phyloP scores from a whole-genome alignment of 108 stramenopile species.

The Cylindrotheca fusiformis region DNA sequence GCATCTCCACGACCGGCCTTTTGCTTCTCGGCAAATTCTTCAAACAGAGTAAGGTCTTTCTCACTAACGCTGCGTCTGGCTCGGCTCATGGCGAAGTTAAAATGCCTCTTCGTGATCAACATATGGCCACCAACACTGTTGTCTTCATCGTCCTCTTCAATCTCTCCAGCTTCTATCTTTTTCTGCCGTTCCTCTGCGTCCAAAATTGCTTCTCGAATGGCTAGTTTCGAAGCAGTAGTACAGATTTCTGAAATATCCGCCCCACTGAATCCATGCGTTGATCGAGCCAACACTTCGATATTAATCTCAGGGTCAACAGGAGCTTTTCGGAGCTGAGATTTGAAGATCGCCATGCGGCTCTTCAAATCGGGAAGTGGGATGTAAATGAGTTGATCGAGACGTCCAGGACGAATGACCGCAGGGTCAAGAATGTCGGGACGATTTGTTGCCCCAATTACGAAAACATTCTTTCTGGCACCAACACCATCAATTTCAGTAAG shows the following conservation, averaged over 20 bases:
- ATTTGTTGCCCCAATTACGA: slow-evolving; percentile 95
- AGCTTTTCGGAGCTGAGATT: slow-evolving; percentile 93
- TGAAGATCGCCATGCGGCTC: slow-evolving; percentile 90
- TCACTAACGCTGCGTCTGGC: slow-evolving; percentile 88
- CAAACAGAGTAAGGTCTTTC: slow-evolving; percentile 91
- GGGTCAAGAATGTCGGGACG: slow-evolving; percentile 93
- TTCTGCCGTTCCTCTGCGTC: slow-evolving; percentile 57
- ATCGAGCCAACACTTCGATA: slow-evolving; percentile 79
- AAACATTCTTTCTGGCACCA: slow-evolving; percentile 90
- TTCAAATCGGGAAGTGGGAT: slow-evolving; percentile 90
- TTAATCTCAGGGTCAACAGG: slow-evolving; percentile 82
- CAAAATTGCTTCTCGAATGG: slow-evolving; percentile 91
- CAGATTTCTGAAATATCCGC: slow-evolving; percentile 97
- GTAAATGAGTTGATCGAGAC: slow-evolving; percentile 93
- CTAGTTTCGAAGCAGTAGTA: slow-evolving; percentile 88
- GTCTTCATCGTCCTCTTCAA: slow-evolving; percentile 53
- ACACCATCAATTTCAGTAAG: slow-evolving; percentile 98
- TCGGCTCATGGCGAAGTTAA: slow-evolving; percentile 92
- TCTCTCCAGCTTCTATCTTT: slow-evolving; percentile 50
- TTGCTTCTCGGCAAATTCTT: slow-evolving; percentile 89
- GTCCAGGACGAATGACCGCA: slow-evolving; percentile 93
- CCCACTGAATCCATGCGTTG: slow-evolving; percentile 92
- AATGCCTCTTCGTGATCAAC: slow-evolving; percentile 81
- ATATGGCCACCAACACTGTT: slow-evolving; percentile 41
- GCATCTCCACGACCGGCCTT: slow-evolving; percentile 84